phyloP scores from a whole-genome alignment of 352 stramenopile genomes.

The Pythium sp. region DNA sequence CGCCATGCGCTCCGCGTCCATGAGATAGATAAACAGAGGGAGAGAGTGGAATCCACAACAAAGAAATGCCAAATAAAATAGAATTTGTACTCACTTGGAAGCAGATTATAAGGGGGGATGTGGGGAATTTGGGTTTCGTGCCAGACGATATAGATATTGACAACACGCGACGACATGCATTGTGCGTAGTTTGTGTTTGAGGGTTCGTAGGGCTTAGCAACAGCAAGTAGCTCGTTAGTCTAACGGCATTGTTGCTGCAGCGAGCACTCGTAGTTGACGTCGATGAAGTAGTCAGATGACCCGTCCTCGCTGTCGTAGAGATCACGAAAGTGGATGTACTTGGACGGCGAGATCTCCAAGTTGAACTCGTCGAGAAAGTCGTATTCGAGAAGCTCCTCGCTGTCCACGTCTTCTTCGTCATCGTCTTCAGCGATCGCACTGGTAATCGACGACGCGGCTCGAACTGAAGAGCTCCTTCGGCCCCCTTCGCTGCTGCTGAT shows the following conservation, averaged over 20 bases:
- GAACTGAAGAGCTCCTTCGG: slow-evolving; percentile 19
- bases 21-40: slow-evolving; percentile 18
- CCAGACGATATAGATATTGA: slow-evolving; percentile 9
- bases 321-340: slow-evolving; percentile 63
- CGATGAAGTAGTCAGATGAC: slow-evolving; percentile 59
- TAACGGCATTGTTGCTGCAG: slow-evolving; percentile 10
- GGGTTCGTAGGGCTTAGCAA: not conserved
- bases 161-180: not conserved
- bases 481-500: not conserved
- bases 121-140: not conserved
- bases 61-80: slow-evolving; percentile 8
- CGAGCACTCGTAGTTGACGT: slow-evolving; percentile 63
- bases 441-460: slow-evolving; percentile 17
- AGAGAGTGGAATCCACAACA: not conserved
- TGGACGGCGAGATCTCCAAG: slow-evolving; percentile 43
- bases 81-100: slow-evolving; percentile 2
- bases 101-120: not conserved
- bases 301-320: slow-evolving; percentile 49
- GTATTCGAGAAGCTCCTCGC: slow-evolving; percentile 57
- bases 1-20: slow-evolving; percentile 33
- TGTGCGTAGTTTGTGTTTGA: not conserved
- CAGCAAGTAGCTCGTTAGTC: not conserved
- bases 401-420: slow-evolving; percentile 18
- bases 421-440: not conserved
- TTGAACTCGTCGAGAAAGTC: slow-evolving; percentile 80